Percentiles rank a stretch among this genome's conserved stretches.
phyloP scores from a whole-genome alignment of 108 stramenopile genomes.

The Nitzschia palea region DNA sequence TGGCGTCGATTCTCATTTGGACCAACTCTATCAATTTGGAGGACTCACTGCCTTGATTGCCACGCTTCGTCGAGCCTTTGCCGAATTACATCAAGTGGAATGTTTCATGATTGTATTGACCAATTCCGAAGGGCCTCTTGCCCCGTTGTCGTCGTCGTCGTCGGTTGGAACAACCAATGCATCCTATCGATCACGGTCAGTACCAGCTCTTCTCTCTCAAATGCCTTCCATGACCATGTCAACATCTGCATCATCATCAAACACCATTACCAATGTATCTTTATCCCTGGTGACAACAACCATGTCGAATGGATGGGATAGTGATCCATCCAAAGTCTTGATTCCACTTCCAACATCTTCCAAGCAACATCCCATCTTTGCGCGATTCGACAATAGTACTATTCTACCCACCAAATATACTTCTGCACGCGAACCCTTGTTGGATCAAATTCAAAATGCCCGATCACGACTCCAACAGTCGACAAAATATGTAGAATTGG shows the following conservation, averaged over 20 bases:
- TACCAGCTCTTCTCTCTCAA: background rate
- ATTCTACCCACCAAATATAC: constrained; percentile 3
- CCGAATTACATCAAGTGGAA: constrained; percentile 33
- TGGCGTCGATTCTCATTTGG: constrained; percentile 20
- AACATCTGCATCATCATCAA: no score
- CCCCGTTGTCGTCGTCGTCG: no score
- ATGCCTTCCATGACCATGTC: no score
- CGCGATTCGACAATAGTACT: background rate
- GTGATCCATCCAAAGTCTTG: no score
- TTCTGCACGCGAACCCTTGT: constrained; percentile 22
- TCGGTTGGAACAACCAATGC: no score
- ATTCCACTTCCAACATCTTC: no score
- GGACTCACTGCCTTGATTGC: constrained; percentile 36
- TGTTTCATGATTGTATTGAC: no score
- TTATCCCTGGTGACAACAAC: no score
- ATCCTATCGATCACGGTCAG: no score
- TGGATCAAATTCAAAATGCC: constrained; percentile 42
- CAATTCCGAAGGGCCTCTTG: no score
- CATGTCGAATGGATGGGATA: no score
- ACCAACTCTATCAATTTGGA: constrained; percentile 38
- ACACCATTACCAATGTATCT: no score
- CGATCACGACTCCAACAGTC: constrained; percentile 35
- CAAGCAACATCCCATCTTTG: background rate
- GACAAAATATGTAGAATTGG: constrained; percentile 34
- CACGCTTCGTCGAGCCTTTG: constrained; percentile 35